Evolutionary conservation across 768 basidiomycete genomes (phyloP), one percentile per base, ranked within the genome.

Genomic region (Panellus pusillus): DNA sequence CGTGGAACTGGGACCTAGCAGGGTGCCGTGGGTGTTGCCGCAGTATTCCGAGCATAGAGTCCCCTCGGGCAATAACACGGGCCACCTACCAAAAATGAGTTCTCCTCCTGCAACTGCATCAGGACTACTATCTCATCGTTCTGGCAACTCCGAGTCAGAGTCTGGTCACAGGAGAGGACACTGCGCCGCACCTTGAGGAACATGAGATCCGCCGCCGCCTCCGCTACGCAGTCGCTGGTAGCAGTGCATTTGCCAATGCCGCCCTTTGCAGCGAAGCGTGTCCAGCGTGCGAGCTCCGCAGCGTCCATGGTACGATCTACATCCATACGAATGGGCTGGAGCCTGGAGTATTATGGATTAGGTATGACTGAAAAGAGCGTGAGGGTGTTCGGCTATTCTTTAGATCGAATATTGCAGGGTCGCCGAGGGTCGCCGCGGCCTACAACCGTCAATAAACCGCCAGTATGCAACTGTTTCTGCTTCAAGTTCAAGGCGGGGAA

Each of bases 181-280:
- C 37, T 9, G n/a, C 19, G 27, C 72, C 79, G 44, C 50, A 84
- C 90, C 79, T 88, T 85, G 44, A 93, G 69, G 66, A 94, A 93
- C 91, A 94, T 94, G 41, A 94, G 76, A 68, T 93, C 91, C 19
- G 85, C 85, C 11, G 79, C 67, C 36, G 77, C 76, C 66, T 90
- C 82, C 2, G 89, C 89, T 17, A 89, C 80, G 62, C 88, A 91
- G 67, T 94, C 91, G 48, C 79, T 75, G 20, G 77, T 52, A 4
- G 91, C 91, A 1, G 81, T 83, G 58, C 90, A 91, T 61, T 76
- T 86, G 5, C 91, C 91, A 48, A 93, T 91, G 13, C 91, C 91
- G 0, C 91, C 91, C 63, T 91, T 93, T 5, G 75, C 81, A 0
- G 91, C 91, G 66, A 93, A 93, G 37, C 91, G 77, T 9, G 86